A percentile compares a stretch with the other conserved stretches of the same genome.
phyloP scores from a whole-genome alignment of 2,329 filamentous ascomycete species.

The Colletotrichum horii region DNA sequence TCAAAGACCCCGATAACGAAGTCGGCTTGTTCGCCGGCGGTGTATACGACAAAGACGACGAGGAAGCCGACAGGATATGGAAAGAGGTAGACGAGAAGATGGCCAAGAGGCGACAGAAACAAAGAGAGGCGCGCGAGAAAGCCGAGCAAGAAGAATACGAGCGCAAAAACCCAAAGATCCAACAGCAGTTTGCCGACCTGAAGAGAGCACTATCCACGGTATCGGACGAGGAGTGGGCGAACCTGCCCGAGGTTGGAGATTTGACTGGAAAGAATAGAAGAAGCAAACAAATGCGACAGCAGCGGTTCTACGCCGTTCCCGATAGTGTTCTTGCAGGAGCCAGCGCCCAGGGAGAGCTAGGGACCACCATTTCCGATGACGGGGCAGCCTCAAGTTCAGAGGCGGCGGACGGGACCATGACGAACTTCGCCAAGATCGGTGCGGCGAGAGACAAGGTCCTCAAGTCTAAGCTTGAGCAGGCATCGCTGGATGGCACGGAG shows the following conservation, averaged over 20 bases:
- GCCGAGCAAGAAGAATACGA: conserved; percentile 95
- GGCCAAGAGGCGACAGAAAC: conserved; percentile 83
- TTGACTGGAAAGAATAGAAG: conserved; percentile 93
- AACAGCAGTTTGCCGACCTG: conserved; percentile 95
- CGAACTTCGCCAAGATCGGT: conserved; percentile 97
- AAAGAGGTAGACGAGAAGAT: conserved; percentile 96
- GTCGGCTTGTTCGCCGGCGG: conserved; percentile 94
- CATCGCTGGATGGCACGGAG: conserved; percentile 72
- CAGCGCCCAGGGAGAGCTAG: conserved; percentile 78
- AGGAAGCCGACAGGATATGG: conserved; percentile 96
- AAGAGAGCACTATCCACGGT: conserved; percentile 89
- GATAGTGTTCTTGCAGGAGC: conserved; percentile 94
- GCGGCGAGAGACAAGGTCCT: conserved; percentile 95
- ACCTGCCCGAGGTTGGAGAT: conserved; percentile 93
- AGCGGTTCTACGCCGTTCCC: conserved; percentile 94
- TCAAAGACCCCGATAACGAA: conserved; percentile 97
- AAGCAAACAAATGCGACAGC: conserved; percentile 79
- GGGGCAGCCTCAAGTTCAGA: conserved; percentile 56
- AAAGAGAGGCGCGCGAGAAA: conserved; percentile 94
- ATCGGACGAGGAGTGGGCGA: conserved; percentile 96
- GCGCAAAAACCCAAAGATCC: conserved; percentile 96
- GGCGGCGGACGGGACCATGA: conserved; percentile 85
- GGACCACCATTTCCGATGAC: conserved; percentile 88
- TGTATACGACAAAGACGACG: conserved; percentile 95
- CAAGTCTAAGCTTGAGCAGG: conserved; percentile 91